Conservation (phyloP, 495 filamentous ascomycete species). For the Melanomma pulvis-pyrius region DNA sequence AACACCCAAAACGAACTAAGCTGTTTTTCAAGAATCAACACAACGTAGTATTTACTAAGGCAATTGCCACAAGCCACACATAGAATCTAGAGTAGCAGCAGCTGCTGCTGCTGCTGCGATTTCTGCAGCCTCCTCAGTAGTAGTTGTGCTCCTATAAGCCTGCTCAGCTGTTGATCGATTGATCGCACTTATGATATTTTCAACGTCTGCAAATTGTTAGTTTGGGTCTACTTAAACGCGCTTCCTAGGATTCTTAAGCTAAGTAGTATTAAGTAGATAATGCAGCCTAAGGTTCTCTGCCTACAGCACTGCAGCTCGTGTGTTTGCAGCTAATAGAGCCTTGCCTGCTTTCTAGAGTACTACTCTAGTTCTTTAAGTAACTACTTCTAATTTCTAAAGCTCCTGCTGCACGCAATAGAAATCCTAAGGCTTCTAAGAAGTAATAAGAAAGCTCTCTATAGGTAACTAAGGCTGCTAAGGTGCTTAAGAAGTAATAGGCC, state of each 20-base stretch:
- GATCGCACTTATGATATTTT: too few species aligned
- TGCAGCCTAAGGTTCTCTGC: not conserved
- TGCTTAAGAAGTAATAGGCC: not conserved
- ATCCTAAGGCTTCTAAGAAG: constrained; percentile 1
- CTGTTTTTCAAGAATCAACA: too few species aligned
- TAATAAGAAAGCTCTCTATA: constrained; percentile 1
- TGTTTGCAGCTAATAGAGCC: constrained; percentile 4
- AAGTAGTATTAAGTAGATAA: not conserved
- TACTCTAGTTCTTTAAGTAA: too few species aligned
- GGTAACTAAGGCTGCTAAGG: not conserved
- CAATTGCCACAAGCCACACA: too few species aligned
- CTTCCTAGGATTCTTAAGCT: not conserved
- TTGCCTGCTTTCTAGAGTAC: not conserved
- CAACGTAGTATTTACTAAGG: too few species aligned
- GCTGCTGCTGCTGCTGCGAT: too few species aligned
- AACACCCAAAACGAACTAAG: too few species aligned
- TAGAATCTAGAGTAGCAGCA: too few species aligned
- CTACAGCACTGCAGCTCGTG: constrained; percentile 2
- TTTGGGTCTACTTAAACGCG: constrained; percentile 10
- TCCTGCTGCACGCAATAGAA: not conserved
- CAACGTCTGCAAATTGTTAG: constrained; percentile 8
- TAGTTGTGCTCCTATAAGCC: too few species aligned
- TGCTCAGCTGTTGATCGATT: too few species aligned
- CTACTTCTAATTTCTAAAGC: not conserved
- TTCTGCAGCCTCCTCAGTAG: too few species aligned